phyloP scores from a whole-genome alignment of 495 filamentous ascomycete genomes.

The Bacidia rubella region DNA sequence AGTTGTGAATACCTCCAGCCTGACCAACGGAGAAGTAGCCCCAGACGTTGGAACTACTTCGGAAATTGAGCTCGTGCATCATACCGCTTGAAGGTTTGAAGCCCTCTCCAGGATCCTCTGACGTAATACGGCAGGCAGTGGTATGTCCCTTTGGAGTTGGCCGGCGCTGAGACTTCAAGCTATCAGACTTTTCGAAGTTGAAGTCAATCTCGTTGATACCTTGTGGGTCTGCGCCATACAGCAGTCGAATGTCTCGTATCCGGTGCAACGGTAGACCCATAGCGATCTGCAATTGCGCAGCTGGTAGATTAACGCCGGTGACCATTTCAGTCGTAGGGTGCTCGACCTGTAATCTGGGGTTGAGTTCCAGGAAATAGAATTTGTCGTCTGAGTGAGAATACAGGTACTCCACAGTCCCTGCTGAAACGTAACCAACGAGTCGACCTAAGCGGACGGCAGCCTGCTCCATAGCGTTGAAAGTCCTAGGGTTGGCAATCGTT shows the following conservation, averaged over 20 bases:
- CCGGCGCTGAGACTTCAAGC: constrained; percentile 69
- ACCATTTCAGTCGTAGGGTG: constrained; percentile 99
- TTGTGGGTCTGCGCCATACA: constrained; percentile 92
- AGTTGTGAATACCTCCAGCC: constrained; percentile 93
- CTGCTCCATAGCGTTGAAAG: constrained; percentile 93
- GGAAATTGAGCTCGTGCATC: constrained; percentile 98
- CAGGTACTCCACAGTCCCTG: constrained; percentile 96
- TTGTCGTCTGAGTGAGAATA: constrained; percentile 98
- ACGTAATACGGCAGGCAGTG: constrained; percentile 98
- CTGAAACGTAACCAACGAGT: constrained; percentile 95
- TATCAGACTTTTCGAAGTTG: constrained; percentile 80
- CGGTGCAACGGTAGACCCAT: constrained; percentile 97
- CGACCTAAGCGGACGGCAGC: constrained; percentile 87
- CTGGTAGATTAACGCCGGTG: constrained; percentile 89
- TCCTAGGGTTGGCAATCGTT: constrained; percentile 76
- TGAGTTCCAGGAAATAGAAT: constrained; percentile 98
- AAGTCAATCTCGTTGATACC: constrained; percentile 85
- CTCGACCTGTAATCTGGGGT: constrained; percentile 97
- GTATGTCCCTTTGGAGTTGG: constrained; percentile 91
- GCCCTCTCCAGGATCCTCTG: constrained; percentile 95
- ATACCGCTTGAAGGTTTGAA: constrained; percentile 99
- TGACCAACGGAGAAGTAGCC: constrained; percentile 99
- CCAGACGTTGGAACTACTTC: constrained; percentile 97
- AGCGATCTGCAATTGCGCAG: constrained; percentile 94
- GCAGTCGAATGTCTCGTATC: constrained; percentile 86